Evolutionary conservation across 2,329 filamentous ascomycete genomes (phyloP).

Genomic region (Stagonosporopsis vannaccii): DNA sequence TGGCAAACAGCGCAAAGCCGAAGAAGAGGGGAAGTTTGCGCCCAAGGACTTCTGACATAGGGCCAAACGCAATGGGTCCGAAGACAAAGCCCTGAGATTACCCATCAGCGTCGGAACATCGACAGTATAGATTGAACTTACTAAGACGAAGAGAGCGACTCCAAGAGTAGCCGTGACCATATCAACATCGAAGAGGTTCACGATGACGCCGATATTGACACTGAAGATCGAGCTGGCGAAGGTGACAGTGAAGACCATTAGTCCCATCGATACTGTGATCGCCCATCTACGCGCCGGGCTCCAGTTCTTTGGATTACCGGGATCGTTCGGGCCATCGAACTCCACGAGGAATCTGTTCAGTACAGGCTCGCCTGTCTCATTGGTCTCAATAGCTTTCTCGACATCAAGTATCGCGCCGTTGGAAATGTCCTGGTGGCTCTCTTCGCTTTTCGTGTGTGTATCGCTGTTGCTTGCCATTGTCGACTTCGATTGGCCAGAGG

Average conservation of each 20-base stretch:
- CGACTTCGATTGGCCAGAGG: constrained; percentile 7
- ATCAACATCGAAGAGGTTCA: constrained; percentile 56
- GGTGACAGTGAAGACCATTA: constrained; percentile 49
- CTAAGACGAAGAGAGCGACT: constrained; percentile 56
- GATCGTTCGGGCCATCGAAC: constrained; percentile 75
- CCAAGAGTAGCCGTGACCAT: constrained; percentile 58
- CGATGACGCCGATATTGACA: constrained; percentile 63
- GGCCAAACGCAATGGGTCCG: constrained; percentile 52
- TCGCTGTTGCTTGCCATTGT: constrained; percentile 3
- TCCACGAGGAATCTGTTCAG: constrained; percentile 62
- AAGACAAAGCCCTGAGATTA: constrained; percentile 59
- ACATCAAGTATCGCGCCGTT: constrained; percentile 3
- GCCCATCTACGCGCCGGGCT: constrained; percentile 69
- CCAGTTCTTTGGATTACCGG: constrained; percentile 76
- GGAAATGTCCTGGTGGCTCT: background rate
- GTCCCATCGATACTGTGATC: constrained; percentile 70
- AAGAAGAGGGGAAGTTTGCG: constrained; percentile 46
- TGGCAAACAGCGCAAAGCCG: constrained; percentile 48
- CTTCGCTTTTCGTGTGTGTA: constrained; percentile 14
- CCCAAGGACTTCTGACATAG: constrained; percentile 61
- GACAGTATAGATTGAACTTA: constrained; percentile 13
- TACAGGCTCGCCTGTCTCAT: background rate
- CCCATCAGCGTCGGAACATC: background rate
- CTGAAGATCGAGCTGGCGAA: constrained; percentile 66
- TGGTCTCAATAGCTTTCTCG: background rate